Evolutionary conservation across 768 basidiomycete species (phyloP).

Genomic region (Leccinum disarticulatum): DNA sequence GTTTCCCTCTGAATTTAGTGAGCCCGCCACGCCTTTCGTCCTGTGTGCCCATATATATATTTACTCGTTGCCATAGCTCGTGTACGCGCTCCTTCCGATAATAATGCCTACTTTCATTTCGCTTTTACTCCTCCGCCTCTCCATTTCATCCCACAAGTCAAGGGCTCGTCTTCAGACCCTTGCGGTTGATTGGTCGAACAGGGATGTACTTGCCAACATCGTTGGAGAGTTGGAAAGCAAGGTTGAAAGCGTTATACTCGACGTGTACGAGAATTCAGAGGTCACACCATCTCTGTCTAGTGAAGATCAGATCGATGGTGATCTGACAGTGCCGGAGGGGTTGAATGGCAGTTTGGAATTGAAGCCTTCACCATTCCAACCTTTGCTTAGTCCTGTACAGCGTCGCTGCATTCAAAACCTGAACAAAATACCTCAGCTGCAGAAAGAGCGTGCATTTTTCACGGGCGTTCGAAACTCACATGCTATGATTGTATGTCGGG

Average conservation of each 20-base stretch:
- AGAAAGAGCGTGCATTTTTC: conserved; percentile 72
- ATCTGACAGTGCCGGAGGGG: background rate
- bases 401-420: conserved; percentile 54
- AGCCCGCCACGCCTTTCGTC: conserved; percentile 22
- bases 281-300: conserved; percentile 18
- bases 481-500: conserved; percentile 68
- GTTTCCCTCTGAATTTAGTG: conserved; percentile 74
- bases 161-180: conserved; percentile 63
- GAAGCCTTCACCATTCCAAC: conserved; percentile 32
- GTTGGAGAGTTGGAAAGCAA: conserved; percentile 58
- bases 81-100: conserved; percentile 60
- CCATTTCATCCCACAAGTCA: conserved; percentile 57
- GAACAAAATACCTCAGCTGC: conserved; percentile 64
- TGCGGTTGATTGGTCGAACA: conserved; percentile 52
- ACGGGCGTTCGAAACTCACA: conserved; percentile 61
- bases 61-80: conserved; percentile 36
- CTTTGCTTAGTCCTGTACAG: conserved; percentile 57
- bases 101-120: conserved; percentile 60
- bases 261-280: conserved; percentile 52
- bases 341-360: conserved; percentile 1
- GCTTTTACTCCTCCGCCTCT: conserved; percentile 54
- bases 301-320: background rate
- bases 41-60: background rate
- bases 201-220: conserved; percentile 54
- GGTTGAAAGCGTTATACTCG: conserved; percentile 59